Evolutionary conservation across 345 rosid genomes (phyloP), one percentile per base, ranked within the genome.

Genomic region (Isatis tinctoria): DNA sequence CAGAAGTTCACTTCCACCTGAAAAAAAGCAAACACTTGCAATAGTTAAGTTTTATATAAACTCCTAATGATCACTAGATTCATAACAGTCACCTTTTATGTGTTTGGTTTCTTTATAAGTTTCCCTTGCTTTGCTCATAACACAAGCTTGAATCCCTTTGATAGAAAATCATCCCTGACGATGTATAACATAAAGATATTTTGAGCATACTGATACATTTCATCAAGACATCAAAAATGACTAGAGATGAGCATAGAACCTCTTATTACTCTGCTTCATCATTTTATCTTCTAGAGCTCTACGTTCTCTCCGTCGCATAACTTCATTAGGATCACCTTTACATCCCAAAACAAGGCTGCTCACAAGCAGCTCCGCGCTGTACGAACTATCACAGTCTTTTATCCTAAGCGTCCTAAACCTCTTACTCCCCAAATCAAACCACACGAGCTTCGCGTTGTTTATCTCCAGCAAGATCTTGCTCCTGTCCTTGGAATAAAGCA

Each of bases 81-180:
- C 11, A 26, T 49, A 30, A 68, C 16, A 60, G 47, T 63, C 47
- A 57, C 76, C 64, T 32, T 41, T 10, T n/a, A 30, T 10, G 4
- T 20, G n/a, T 51, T 47, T 43, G 61, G 12, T 17, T 30, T 64
- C 28, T 28, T 59, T 18, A 10, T 36, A 8, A 22, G 9, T 41
- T 45, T 59, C 39, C 20, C 13, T 20, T 63, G 45, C 33, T 53
- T 33, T 69, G 51, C 70, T 74, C 66, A 88, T 52, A 88, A 75
- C 74, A 80, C 83, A 73, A 88, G 64, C 62, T 87, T 86, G 79
- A 88, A 88, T 36, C 94, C 91, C 27, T 78, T 73, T 0, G 89
- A 85, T 44, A 88, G 57, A 76, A 86, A 88, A 79, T 81, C 87
- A 74, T 82, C 84, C 83, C 94, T 88, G 84, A 49, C 39, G 59